Conservation (phyloP, 108 stramenopile species). For the Aureococcus anophagefferens region DNA sequence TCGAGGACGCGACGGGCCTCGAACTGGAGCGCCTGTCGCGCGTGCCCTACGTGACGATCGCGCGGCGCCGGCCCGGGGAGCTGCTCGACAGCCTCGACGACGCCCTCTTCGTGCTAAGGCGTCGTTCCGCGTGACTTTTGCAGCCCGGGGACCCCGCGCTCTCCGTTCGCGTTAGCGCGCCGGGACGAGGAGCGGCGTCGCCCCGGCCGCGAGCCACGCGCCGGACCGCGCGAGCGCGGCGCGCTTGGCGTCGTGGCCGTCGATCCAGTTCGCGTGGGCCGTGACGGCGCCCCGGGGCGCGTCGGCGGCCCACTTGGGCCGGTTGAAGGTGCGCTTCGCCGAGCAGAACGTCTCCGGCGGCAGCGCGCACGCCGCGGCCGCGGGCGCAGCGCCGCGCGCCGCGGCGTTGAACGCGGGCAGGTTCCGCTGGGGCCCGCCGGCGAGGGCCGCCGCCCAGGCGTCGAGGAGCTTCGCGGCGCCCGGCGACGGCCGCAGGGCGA, state of each 20-base stretch:
- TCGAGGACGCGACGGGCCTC: no score
- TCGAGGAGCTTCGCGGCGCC: background rate
- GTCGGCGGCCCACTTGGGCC: background rate
- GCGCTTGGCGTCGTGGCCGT: background rate
- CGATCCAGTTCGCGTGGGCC: constrained; percentile 1
- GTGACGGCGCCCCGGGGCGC: background rate
- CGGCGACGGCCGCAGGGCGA: background rate
- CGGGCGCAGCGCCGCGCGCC: background rate
- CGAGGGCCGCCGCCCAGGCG: background rate
- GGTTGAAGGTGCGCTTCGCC: background rate
- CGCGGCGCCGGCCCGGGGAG: no score
- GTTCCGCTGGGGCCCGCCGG: background rate
- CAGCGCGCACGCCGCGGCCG: background rate
- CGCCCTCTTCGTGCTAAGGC: no score
- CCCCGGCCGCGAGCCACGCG: no score
- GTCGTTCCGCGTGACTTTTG: no score
- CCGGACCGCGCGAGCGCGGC: background rate
- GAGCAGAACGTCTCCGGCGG: background rate
- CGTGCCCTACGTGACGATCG: no score
- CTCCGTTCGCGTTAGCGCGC: no score
- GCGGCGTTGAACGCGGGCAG: background rate
- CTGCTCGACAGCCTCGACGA: no score
- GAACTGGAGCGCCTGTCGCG: no score
- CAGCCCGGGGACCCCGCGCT: no score
- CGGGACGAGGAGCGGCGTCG: no score